A percentile compares a stretch with the other conserved stretches of the same genome.
Conservation (phyloP, 768 basidiomycete genomes). For the Dendrothele bispora region DNA sequence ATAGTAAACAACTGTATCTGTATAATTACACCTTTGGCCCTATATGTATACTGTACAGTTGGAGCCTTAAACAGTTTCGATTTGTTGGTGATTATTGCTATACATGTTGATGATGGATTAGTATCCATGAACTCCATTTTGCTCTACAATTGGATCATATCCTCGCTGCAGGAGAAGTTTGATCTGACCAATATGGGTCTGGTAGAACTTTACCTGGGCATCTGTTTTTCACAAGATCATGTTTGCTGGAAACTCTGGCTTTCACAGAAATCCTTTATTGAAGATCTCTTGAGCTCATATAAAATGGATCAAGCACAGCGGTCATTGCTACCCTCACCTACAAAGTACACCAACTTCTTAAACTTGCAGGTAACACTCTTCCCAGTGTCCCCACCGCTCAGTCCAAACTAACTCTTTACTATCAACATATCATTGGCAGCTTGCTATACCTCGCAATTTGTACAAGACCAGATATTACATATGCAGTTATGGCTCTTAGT, state of each 20-base stretch:
- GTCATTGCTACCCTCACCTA: not conserved
- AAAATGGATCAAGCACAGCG: not conserved
- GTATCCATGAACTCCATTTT: not conserved
- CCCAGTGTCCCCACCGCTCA: not conserved
- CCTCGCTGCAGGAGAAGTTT: constrained; percentile 6
- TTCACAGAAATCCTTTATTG: constrained; percentile 11
- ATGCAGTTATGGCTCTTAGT: no score
- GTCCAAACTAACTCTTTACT: not conserved
- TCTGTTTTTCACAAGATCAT: constrained; percentile 15
- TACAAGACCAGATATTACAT: no score
- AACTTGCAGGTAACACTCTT: not conserved
- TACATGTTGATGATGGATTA: constrained; percentile 6
- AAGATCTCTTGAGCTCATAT: not conserved
- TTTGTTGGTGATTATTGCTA: not conserved
- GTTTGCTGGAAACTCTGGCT: not conserved
- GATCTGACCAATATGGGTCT: constrained; percentile 11
- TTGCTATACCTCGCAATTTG: no score
- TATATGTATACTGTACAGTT: no score
- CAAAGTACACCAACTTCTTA: not conserved
- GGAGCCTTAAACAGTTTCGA: no score
- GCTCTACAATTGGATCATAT: constrained; percentile 3
- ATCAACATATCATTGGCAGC: no score
- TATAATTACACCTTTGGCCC: no score
- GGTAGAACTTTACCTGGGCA: constrained; percentile 11
- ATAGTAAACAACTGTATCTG: no score